Base-by-base conservation (phyloP, 306 rosid species). In the Castanopsis chinensis region DNA sequence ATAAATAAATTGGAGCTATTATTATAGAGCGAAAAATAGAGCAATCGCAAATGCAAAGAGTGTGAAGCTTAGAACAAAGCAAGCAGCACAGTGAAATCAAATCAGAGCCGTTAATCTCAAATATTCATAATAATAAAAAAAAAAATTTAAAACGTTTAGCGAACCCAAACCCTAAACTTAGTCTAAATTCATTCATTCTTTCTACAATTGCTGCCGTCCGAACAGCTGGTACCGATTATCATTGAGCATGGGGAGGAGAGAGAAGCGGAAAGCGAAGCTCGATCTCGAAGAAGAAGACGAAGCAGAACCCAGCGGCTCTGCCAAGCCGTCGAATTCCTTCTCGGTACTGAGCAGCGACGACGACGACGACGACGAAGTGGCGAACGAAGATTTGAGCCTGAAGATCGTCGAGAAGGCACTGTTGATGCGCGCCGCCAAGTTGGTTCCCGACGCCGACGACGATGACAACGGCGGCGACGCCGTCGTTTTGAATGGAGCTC, bases 361-460 rank as follows among this genome's bases (percentile, higher is more conserved):
- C 18, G 94, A 88, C 21, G 96, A 82, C 71, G 91, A 87, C 18
- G 94, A 88, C n/a, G 96, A 86, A 0, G 98, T 86, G 79, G 97
- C 94, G 12, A 92, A 90, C 83, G 89, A 90, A 74, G 98, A 94
- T 88, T 84, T 89, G 52, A 92, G 87, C 76, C 86, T 94, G 63
- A 84, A 89, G 75, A 88, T 89, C 55, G 88, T 90, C 4, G 88
- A 90, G 82, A 94, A 90, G 69, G 82, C 97, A 4, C 20, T 85
- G 64, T 71, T 78, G 73, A 80, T 77, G 82, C 96, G 97, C 6
- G 81, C 83, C 4, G 83, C 84, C 7, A 88, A 79, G 71, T 55
- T 74, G 45, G 59, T 81, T 6, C 17, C 78, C 0, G 85, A 85
- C 17, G 53, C 2, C 17, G 69, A 0, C 2, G 43, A 1, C 8